Evolutionary conservation across 2,329 filamentous ascomycete genomes (phyloP).

Genomic region (Exophiala phaeomuriformis): DNA sequence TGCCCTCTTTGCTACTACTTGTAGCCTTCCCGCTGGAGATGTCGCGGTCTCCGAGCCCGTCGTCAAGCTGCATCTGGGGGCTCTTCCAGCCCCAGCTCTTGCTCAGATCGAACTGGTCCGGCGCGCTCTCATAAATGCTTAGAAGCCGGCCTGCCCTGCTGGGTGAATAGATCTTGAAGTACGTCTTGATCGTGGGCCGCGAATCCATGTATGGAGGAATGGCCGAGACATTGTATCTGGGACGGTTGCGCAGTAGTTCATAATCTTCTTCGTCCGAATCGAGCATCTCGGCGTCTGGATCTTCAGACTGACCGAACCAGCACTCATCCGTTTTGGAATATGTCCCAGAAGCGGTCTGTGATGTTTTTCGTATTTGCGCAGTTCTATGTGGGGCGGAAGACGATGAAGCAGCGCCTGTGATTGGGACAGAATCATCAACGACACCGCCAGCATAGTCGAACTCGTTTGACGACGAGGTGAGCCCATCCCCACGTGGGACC

Average conservation of each 20-base stretch:
- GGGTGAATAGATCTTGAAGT: slow-evolving; percentile 57
- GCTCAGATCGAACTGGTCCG: slow-evolving; percentile 53
- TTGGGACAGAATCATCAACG: not conserved
- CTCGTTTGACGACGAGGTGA: slow-evolving; percentile 12
- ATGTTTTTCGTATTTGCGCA: slow-evolving; percentile 23
- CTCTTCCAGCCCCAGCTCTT: slow-evolving; percentile 58
- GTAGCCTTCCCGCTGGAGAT: slow-evolving; percentile 32
- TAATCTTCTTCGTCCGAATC: slow-evolving; percentile 30
- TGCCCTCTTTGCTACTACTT: slow-evolving; percentile 37
- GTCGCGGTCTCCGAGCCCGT: slow-evolving; percentile 67
- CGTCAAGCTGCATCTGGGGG: slow-evolving; percentile 70
- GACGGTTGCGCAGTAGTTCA: slow-evolving; percentile 26
- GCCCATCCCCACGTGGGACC: slow-evolving; percentile 16
- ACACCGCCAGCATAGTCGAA: slow-evolving; percentile 11
- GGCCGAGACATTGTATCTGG: slow-evolving; percentile 34
- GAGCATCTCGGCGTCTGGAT: slow-evolving; percentile 16
- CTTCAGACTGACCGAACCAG: not conserved
- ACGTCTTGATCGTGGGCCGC: slow-evolving; percentile 52
- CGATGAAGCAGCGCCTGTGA: slow-evolving; percentile 22
- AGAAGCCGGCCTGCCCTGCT: slow-evolving; percentile 52
- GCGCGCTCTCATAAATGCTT: slow-evolving; percentile 52
- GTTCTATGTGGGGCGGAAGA: slow-evolving; percentile 25
- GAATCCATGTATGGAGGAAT: slow-evolving; percentile 50
- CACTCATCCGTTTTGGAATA: not conserved
- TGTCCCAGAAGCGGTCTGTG: slow-evolving; percentile 20